phyloP scores from a whole-genome alignment of 768 basidiomycete species.

The Chlorophyllum brunneum region DNA sequence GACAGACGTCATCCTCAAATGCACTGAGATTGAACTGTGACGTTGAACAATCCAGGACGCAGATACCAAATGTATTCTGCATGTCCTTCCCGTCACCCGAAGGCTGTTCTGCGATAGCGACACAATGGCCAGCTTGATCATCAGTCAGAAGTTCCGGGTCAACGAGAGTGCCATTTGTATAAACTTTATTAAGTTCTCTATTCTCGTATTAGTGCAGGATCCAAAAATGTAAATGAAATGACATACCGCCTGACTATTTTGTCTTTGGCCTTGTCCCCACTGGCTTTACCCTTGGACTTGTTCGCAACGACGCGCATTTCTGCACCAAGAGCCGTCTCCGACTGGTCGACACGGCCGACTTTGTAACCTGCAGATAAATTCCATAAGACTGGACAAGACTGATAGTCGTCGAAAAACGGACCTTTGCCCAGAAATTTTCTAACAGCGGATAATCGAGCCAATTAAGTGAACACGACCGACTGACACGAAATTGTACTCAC shows the following conservation, averaged over 20 bases:
- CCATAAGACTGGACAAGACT: background rate
- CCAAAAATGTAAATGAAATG: background rate
- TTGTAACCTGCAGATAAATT: conserved; percentile 63
- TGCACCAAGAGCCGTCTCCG: conserved; percentile 94
- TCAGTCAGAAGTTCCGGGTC: conserved; percentile 86
- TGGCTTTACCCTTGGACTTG: conserved; percentile 52
- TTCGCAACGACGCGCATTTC: conserved; percentile 89
- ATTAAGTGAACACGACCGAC: background rate
- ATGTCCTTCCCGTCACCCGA: conserved; percentile 36
- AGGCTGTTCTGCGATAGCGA: conserved; percentile 74
- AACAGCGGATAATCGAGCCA: conserved; percentile 2
- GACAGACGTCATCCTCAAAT: conserved; percentile 90
- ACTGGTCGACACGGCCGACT: conserved; percentile 95
- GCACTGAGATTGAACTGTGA: conserved; percentile 89
- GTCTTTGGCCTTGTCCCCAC: conserved; percentile 62
- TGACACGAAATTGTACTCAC: conserved; percentile 47
- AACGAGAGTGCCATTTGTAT: conserved; percentile 94
- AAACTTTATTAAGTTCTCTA: conserved; percentile 91
- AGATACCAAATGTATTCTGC: conserved; percentile 74
- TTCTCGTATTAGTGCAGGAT: background rate
- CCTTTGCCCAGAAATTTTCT: conserved; percentile 86
- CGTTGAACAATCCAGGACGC: conserved; percentile 90
- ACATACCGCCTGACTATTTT: conserved; percentile 84
- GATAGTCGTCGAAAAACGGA: conserved; percentile 17
- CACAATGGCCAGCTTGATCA: conserved; percentile 93